Evolutionary conservation across 2,329 filamentous ascomycete genomes (phyloP).

Genomic region (Xylaria sp.): DNA sequence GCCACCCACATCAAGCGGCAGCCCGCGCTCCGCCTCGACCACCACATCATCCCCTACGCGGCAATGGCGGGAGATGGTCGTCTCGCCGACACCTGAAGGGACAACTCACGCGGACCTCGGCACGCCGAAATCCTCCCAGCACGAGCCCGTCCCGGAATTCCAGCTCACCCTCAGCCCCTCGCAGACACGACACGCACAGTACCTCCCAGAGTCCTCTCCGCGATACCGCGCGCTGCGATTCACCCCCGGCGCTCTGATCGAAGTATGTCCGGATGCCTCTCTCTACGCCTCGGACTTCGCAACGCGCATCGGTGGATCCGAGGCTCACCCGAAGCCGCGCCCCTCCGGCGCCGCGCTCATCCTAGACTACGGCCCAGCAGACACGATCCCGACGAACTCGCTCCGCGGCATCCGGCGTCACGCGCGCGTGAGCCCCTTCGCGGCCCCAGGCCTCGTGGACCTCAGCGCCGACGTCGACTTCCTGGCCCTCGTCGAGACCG

Average conservation of each 20-base stretch:
- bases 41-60: constrained; percentile 52
- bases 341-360: constrained; percentile 92
- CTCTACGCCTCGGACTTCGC: constrained; percentile 86
- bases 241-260: constrained; percentile 77
- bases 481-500: constrained; percentile 83
- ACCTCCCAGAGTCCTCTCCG: constrained; percentile 83
- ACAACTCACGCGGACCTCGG: constrained; percentile 65
- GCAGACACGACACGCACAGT: constrained; percentile 83
- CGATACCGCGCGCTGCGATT: constrained; percentile 82
- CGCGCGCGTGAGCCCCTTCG: constrained; percentile 80
- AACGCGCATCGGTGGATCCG: constrained; percentile 79
- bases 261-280: constrained; percentile 89
- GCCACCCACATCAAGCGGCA: constrained; percentile 57
- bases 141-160: constrained; percentile 79
- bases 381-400: constrained; percentile 85
- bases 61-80: constrained; percentile 87
- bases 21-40: constrained; percentile 59
- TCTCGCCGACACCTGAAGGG: constrained; percentile 72
- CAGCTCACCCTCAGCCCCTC: constrained; percentile 81
- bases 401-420: constrained; percentile 89
- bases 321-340: constrained; percentile 63
- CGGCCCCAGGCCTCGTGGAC: constrained; percentile 83
- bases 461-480: constrained; percentile 96
- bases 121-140: constrained; percentile 63
- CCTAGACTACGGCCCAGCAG: constrained; percentile 88